These are phyloP conservation scores for Acacia melanoxylon DNA, from an alignment of 306 rosid genomes.

Conservation along the genomic window DNA sequence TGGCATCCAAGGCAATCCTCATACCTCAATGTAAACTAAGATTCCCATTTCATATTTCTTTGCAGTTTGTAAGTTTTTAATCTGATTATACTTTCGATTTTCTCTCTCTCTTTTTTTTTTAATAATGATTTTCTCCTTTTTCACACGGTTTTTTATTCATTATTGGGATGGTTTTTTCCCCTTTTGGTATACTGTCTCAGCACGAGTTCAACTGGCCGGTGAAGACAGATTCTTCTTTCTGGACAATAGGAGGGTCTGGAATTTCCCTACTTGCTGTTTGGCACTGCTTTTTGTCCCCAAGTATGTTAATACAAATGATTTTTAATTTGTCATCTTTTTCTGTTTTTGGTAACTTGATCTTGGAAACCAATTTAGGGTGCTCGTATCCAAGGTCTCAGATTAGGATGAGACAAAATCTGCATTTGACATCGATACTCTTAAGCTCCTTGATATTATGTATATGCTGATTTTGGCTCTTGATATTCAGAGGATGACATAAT, in stretches of 20 bases:
- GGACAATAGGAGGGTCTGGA: slow-evolving; percentile 67
- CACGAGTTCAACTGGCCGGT: slow-evolving; percentile 81
- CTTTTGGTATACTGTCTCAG: slow-evolving; percentile 41
- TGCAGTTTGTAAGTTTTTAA: background rate
- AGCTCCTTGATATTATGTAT: background rate
- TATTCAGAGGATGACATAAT: slow-evolving; percentile 87
- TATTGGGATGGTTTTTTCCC: background rate
- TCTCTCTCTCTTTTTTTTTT: too few species aligned
- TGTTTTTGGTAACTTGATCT: background rate
- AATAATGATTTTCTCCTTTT: too few species aligned
- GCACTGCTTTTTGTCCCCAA: background rate
- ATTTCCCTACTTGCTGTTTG: background rate
- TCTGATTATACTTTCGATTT: background rate
- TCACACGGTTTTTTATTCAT: background rate
- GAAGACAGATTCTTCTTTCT: slow-evolving; percentile 96
- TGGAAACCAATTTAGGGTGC: slow-evolving; percentile 6
- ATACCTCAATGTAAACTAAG: slow-evolving; percentile 65
- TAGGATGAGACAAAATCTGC: background rate
- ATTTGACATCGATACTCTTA: background rate
- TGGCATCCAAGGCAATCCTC: slow-evolving; percentile 96
- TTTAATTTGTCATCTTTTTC: background rate
- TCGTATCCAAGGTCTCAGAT: background rate
- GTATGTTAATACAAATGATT: background rate
- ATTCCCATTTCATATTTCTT: background rate
- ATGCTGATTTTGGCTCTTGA: slow-evolving; percentile 27